These are phyloP conservation scores for Daedaleopsis sinensis DNA, from an alignment of 768 basidiomycete species.

Conservation along the genomic window DNA sequence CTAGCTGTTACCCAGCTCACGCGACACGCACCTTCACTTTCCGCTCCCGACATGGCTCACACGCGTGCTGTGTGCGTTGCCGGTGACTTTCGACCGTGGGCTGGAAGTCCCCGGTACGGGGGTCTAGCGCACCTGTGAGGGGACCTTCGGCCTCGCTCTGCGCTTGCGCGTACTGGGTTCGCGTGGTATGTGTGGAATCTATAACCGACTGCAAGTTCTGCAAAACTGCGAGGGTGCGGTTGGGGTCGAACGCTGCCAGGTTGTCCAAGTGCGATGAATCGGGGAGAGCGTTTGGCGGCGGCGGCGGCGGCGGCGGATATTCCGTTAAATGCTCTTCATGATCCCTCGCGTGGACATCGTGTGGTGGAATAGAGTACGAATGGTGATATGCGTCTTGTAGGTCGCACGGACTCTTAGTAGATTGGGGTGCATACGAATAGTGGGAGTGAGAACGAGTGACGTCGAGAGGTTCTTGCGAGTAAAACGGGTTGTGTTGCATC, in stretches of 20 bases:
- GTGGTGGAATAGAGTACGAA: too few relatives aligned
- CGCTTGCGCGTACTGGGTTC: background rate
- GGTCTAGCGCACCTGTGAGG: conserved; percentile 65
- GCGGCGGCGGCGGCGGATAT: too few relatives aligned
- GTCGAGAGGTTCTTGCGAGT: too few relatives aligned
- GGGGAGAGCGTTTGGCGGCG: too few relatives aligned
- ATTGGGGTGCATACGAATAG: too few relatives aligned
- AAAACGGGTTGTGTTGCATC: too few relatives aligned
- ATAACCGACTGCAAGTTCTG: background rate
- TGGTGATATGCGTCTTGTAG: too few relatives aligned
- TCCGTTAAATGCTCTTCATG: too few relatives aligned
- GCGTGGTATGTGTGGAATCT: background rate
- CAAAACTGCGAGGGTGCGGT: background rate
- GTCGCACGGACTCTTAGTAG: too few relatives aligned
- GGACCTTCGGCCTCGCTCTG: conserved; percentile 9
- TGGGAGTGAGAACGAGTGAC: too few relatives aligned
- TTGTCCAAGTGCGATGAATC: too few relatives aligned
- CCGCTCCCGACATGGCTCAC: conserved; percentile 71
- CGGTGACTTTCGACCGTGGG: conserved; percentile 65
- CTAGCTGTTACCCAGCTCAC: background rate
- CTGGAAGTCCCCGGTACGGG: conserved; percentile 65
- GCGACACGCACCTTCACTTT: conserved; percentile 67
- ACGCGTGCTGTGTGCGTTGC: conserved; percentile 71
- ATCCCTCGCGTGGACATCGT: too few relatives aligned
- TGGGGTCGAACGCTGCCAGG: background rate